These are phyloP conservation scores for Boletellus ananas DNA, from an alignment of 768 basidiomycete species.

Conservation along the genomic window DNA sequence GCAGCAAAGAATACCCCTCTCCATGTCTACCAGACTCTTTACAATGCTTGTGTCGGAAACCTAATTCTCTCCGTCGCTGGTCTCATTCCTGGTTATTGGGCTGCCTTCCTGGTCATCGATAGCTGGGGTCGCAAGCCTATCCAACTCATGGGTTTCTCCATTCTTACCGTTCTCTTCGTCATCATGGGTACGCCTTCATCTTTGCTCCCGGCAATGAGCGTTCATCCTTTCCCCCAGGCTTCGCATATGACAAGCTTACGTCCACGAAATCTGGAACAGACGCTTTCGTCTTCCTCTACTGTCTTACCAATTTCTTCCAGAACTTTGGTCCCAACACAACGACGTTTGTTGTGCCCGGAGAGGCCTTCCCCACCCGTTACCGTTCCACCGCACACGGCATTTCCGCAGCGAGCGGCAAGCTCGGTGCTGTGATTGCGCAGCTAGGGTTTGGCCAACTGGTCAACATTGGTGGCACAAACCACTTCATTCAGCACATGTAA, in stretches of 20 bases:
- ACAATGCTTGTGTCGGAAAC: slow-evolving; percentile 71
- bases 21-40: slow-evolving; percentile 53
- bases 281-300: slow-evolving; percentile 80
- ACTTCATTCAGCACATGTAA: slow-evolving; percentile 67
- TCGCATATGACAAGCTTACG: slow-evolving; percentile 58
- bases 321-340: slow-evolving; percentile 84
- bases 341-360: slow-evolving; percentile 78
- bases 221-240: slow-evolving; percentile 41
- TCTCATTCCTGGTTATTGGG: slow-evolving; percentile 74
- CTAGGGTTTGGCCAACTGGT: slow-evolving; percentile 68
- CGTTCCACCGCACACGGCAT: slow-evolving; percentile 84
- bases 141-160: slow-evolving; percentile 71
- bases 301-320: slow-evolving; percentile 87
- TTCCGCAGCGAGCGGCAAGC: slow-evolving; percentile 77
- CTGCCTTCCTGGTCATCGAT: slow-evolving; percentile 62
- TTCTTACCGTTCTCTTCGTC: slow-evolving; percentile 64
- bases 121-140: slow-evolving; percentile 79
- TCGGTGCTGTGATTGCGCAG: slow-evolving; percentile 79
- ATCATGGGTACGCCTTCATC: slow-evolving; percentile 53
- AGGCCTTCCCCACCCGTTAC: slow-evolving; percentile 85
- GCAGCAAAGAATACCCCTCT: slow-evolving; percentile 25
- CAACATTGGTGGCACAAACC: slow-evolving; percentile 63
- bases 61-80: slow-evolving; percentile 73
- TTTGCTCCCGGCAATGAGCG: not conserved
- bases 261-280: slow-evolving; percentile 40